Base-by-base conservation (phyloP, 257 asterid species). In the Hygrophila difformis region DNA sequence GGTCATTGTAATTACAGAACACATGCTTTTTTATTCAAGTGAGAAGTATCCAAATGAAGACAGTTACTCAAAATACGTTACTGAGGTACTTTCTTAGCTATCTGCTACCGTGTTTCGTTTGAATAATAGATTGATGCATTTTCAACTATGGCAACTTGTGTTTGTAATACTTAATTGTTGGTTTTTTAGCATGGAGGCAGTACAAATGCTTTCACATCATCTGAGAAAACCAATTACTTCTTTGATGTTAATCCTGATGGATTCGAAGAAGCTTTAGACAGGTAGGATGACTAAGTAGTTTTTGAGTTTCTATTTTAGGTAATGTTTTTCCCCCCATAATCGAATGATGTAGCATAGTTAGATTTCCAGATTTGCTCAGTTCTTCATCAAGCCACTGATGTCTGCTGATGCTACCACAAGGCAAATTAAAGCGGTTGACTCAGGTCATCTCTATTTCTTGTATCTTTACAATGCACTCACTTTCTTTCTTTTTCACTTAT, bases 21-120 rank as follows among this genome's bases (percentile, higher is more conserved):
- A 91, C 63, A 91, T 91, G 98, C 77, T 91, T 44, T 89, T 91
- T 67, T 91, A 86, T 68, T 93, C 98, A 20, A 91, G 96, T 64
- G 96, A 85, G 61, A 91, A 91, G 78, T 91, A 91, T 55, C 98
- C 94, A 2, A 28, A 49, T 71, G 98, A 91, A 70, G 96, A 91
- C 63, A 85, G 94, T 74, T 91, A 91, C 74, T 86, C 93, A 12
- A 78, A 74, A 67, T 91, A 77, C 69, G 82, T 89, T 43, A 73
- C 77, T 5, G 94, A 85, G 94, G 98, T 82, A 73, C 59, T 23
- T 48, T 5, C 44, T 51, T 58, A 16, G 44, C 51, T 29, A 34
- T 29, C 46, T 33, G 12, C 12, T 9, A 2, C 12, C 12, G 37
- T 9, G 0, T 33, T 33, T 33, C 2, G 12, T 6, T 33, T 33